Evolutionary conservation across 164 flowering plant species (phyloP), one percentile per base, ranked within the genome.

Genomic region (Stephania japonica): DNA sequence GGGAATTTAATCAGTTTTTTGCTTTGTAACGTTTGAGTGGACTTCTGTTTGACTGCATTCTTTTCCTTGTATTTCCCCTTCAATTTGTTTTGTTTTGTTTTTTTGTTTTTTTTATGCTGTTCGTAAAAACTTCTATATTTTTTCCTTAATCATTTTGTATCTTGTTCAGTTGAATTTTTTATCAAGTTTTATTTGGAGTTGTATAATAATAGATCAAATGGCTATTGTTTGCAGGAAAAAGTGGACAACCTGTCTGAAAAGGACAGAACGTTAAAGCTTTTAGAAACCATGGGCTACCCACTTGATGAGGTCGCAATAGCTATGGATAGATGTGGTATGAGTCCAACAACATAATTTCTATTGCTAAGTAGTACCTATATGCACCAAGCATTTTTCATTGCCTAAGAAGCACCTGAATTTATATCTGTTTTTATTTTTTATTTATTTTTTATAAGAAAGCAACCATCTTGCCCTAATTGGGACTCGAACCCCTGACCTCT

Each of bases 271-370:
- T 63, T 86, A 70, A 61, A 75, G 72, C 76, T 62, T 71, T 80
- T 92, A 69, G 76, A 62, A n/a, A 79, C 81, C 7, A 92, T 92
- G 97, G 93, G 93, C 18, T 92, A 83, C 77, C 32, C 82, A 1
- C 72, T 49, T 38, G 86, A 79, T 21, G 97, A 88, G 70, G 88
- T 87, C 73, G 77, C 83, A 44, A 70, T 80, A 49, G 95, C 97
- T 49, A 73, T 90, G 24, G 88, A 87, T 49, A 89, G 92, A 89
- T 88, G 91, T 78, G 95, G 95, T 92, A 56, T n/a, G 91, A 81
- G 7, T 75, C 59, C 47, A 65, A 42, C 25, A 19, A 42, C 59
- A 32, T 41, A 43, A 53, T 42, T 70, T 65, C 14, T 24, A 66
- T 70, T 65, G 69, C 71, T 53, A 61, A 53, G 21, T 0, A 59